These are phyloP conservation scores for Aaosphaeria arxii DNA, from an alignment of 2,329 filamentous ascomycete species.

Conservation along the genomic window DNA sequence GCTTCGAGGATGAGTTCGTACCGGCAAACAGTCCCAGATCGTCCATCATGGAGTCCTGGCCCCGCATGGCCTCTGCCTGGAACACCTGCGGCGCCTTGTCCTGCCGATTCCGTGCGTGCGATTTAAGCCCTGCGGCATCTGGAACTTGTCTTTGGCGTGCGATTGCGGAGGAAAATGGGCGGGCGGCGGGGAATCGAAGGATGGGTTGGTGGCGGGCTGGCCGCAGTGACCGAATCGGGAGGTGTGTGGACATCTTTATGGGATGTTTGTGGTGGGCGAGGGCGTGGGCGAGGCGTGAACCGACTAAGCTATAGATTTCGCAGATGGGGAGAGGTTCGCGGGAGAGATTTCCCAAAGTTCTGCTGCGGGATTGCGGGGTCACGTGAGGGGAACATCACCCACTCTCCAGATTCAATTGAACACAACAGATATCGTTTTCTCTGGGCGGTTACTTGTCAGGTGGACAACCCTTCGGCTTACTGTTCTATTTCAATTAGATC, in stretches of 20 bases:
- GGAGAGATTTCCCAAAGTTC: too few species aligned
- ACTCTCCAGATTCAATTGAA: background rate
- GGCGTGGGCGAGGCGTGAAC: background rate
- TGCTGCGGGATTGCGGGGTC: background rate
- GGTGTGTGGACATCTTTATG: conserved; percentile 23
- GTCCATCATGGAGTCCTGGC: too few species aligned
- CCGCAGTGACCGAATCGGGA: conserved; percentile 16
- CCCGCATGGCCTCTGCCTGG: too few species aligned
- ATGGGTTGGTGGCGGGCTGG: conserved; percentile 24
- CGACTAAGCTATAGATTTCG: too few species aligned
- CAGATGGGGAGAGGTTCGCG: too few species aligned
- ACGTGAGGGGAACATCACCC: background rate
- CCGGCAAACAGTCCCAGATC: background rate
- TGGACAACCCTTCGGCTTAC: too few species aligned
- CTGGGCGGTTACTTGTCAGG: too few species aligned
- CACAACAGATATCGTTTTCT: too few species aligned
- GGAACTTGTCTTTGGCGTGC: conserved; percentile 2
- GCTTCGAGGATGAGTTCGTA: background rate
- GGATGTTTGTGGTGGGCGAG: background rate
- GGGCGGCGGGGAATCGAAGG: conserved; percentile 11
- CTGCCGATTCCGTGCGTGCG: too few species aligned
- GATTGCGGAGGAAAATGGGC: conserved; percentile 23
- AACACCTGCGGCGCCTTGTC: too few species aligned
- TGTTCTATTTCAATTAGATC: too few species aligned
- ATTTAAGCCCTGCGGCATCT: too few species aligned